Evolutionary conservation across 139 green algal genomes (phyloP).

Genomic region (Chlorella sp.): DNA sequence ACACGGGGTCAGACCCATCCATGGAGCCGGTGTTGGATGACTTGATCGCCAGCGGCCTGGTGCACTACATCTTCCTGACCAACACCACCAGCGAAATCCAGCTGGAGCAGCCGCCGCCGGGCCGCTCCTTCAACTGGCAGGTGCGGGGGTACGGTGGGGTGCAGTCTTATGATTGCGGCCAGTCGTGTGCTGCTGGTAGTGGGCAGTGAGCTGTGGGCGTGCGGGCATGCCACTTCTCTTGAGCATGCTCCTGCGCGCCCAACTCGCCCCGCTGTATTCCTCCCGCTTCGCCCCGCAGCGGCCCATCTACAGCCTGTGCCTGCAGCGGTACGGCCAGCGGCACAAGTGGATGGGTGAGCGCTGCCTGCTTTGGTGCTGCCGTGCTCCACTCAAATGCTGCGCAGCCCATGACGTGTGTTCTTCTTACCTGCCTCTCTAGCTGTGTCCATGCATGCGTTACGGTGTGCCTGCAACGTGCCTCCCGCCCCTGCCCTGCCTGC

Average conservation of each 20-base stretch:
- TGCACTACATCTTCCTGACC: constrained; percentile 17
- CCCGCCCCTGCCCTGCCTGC: neutral
- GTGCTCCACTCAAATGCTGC: too few species aligned
- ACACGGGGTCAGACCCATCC: neutral
- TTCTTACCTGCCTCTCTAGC: neutral
- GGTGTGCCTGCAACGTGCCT: too few species aligned
- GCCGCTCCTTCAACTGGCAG: constrained; percentile 27
- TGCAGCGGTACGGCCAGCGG: neutral
- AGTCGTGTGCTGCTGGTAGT: too few species aligned
- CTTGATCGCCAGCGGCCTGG: constrained; percentile 19
- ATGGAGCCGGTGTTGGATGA: constrained; percentile 27
- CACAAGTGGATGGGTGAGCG: constrained; percentile 31
- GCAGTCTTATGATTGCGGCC: too few species aligned
- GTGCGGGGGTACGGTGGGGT: too few species aligned
- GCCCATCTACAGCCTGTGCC: constrained; percentile 18
- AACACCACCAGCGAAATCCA: neutral
- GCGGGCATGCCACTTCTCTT: too few species aligned
- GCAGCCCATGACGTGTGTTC: too few species aligned
- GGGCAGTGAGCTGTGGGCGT: too few species aligned
- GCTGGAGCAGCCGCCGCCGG: neutral
- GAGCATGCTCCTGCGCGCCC: too few species aligned
- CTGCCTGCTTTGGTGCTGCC: too few species aligned
- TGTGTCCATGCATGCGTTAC: neutral
- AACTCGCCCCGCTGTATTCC: too few species aligned
- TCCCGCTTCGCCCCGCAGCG: neutral